Conservation (phyloP, 495 filamentous ascomycete genomes). For the Penicillium longicatenatum region DNA sequence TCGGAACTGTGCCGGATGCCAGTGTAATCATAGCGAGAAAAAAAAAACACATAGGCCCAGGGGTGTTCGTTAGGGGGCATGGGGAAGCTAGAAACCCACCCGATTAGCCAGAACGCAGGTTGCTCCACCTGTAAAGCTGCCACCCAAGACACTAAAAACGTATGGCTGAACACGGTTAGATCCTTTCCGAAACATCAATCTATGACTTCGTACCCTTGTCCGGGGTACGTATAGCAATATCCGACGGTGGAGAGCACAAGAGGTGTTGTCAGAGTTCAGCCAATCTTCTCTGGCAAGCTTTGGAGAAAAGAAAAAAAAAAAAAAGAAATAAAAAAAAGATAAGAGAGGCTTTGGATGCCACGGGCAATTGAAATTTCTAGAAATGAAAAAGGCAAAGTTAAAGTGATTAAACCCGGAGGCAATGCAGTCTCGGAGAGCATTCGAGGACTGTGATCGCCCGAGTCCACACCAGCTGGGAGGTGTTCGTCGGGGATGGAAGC, state of each 20-base stretch:
- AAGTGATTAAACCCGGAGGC: background rate
- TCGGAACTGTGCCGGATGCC: constrained; percentile 26
- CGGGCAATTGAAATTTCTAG: constrained; percentile 1
- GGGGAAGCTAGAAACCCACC: constrained; percentile 40
- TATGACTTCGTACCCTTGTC: constrained; percentile 1
- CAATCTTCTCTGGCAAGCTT: background rate
- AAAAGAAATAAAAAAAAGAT: background rate
- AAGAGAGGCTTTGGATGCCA: background rate
- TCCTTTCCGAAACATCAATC: constrained; percentile 2
- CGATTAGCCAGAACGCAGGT: constrained; percentile 36
- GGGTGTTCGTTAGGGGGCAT: constrained; percentile 45
- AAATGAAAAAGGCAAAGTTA: constrained; percentile 7
- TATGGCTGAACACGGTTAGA: constrained; percentile 7
- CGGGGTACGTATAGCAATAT: background rate
- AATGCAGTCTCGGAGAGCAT: background rate
- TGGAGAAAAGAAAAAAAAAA: background rate
- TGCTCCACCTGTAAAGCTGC: constrained; percentile 39
- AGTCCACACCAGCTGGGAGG: constrained; percentile 17
- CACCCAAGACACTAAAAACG: constrained; percentile 29
- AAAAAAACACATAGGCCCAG: constrained; percentile 23
- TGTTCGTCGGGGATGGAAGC: constrained; percentile 23
- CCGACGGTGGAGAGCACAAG: background rate
- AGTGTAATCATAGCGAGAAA: too few relatives aligned
- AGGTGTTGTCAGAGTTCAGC: background rate
- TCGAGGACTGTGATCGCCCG: constrained; percentile 13